Base-by-base conservation (phyloP, 1,139 yeast species). In the Candida tropicalis region DNA sequence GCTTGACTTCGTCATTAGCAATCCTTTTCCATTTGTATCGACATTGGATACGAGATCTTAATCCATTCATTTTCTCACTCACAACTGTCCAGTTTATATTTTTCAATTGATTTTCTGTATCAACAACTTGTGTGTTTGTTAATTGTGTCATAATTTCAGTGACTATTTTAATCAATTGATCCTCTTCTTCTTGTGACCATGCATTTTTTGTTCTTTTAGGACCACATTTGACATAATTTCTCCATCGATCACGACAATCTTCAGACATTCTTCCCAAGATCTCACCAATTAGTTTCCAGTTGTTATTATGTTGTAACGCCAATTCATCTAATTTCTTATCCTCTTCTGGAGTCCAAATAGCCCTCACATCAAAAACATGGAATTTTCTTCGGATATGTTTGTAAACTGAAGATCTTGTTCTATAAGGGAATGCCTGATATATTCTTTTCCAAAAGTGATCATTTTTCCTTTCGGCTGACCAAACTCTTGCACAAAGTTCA, bases 181-280 rank as follows among this genome's bases (percentile, higher is more conserved):
- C 72, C 59, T 90, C 97, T 58, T 90, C 97, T 33, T 79, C 83
- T 1, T 63, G 60, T 0, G 84, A 70, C 98, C 98, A 91, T 59
- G 85, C 87, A 61, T 87, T 84, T 40, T 78, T 77, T 12, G 81
- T 79, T 50, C 97, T 73, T 45, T 79, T 79, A 12, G 71, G 72
- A 23, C 97, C 97, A 67, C 97, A 90, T 62, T 90, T 90, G 48
- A 90, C 86, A 58, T 91, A 91, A 62, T 91, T 91, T 63, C 98
- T 77, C 96, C 96, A 91, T 51, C 98, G 75, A 60, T 91, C 98
- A 52, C 98, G 77, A 62, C 97, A 90, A 66, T 91, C 98, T 58
- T 91, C 98, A 0, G 98, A 97, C 98, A 91, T 91, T 56, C 98
- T 77, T 10, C 88, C 88, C 81, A 90, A 71, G 7, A 73, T 66